Evolutionary conservation across 2,329 filamentous ascomycete genomes (phyloP).

Genomic region (Verruconis gallopava): DNA sequence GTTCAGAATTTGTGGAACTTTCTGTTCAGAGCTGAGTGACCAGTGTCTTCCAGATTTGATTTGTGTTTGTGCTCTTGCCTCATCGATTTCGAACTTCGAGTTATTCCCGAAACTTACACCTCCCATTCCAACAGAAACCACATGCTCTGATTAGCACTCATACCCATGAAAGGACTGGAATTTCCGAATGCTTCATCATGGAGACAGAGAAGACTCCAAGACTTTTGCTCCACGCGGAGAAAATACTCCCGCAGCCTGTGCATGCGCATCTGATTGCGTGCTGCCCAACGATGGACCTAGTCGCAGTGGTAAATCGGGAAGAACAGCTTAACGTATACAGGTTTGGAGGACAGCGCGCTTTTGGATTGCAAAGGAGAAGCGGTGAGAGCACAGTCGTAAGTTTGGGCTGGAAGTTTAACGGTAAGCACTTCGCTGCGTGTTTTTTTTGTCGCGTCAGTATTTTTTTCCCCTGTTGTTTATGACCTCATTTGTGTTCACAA

Average conservation of each 20-base stretch:
- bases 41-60: no score
- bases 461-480: slow-evolving; percentile 3
- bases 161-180: no score
- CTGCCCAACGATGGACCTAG: slow-evolving; percentile 75
- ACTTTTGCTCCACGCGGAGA: slow-evolving; percentile 27
- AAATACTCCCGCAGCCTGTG: slow-evolving; percentile 25
- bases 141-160: no score
- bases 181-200: no score
- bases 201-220: slow-evolving; percentile 1
- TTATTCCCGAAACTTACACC: no score
- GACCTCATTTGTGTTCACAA: no score
- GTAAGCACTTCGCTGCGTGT: slow-evolving; percentile 15
- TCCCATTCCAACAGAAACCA: no score
- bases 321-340: slow-evolving; percentile 64
- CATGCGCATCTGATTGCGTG: slow-evolving; percentile 44
- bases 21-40: no score
- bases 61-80: no score
- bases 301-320: slow-evolving; percentile 57
- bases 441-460: not conserved
- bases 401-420: slow-evolving; percentile 35
- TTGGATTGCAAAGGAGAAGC: slow-evolving; percentile 35
- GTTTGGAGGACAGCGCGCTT: slow-evolving; percentile 60
- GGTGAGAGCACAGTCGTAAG: slow-evolving; percentile 22
- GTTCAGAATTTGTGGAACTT: no score
- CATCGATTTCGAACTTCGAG: no score